Evolutionary conservation across 139 green algal species (phyloP).

Genomic region (Haematococcus lacustris): DNA sequence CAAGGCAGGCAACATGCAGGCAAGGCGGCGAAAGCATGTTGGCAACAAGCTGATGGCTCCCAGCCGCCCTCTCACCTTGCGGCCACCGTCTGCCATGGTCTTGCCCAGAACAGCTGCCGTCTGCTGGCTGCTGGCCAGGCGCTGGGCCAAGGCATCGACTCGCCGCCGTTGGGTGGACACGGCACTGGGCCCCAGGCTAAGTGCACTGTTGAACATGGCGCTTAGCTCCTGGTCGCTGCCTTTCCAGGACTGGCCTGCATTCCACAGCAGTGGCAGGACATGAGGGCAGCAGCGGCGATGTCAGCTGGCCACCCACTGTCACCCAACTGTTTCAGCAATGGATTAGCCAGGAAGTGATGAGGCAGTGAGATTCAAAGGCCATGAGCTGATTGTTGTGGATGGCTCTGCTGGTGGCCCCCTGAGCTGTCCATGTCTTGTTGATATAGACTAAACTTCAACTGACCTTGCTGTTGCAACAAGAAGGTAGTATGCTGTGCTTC

Average conservation of each 20-base stretch:
- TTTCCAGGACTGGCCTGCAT: too few relatives aligned
- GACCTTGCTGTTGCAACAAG: too few relatives aligned
- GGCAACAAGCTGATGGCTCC: too few relatives aligned
- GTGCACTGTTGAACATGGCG: background rate
- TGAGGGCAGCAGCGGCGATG: background rate
- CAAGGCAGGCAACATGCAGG: too few relatives aligned
- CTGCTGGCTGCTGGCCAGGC: constrained; percentile 1
- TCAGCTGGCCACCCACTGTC: background rate
- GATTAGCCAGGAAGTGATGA: too few relatives aligned
- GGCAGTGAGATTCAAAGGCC: background rate
- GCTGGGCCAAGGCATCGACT: constrained; percentile 7
- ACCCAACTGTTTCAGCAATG: background rate
- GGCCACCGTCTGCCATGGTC: constrained; percentile 30
- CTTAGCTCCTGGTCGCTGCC: background rate
- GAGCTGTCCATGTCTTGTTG: too few relatives aligned
- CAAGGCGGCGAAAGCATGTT: too few relatives aligned
- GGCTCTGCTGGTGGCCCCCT: too few relatives aligned
- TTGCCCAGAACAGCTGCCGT: background rate
- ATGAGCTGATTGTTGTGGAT: too few relatives aligned
- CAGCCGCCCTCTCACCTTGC: too few relatives aligned
- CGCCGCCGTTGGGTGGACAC: constrained; percentile 1
- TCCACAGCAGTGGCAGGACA: background rate
- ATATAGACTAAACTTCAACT: too few relatives aligned
- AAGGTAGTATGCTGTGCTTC: too few relatives aligned
- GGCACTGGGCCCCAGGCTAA: background rate